Percentiles rank a stretch among this genome's conserved stretches.
These are phyloP conservation scores for Tulasnella calospora DNA, from an alignment of 768 basidiomycete species.

Conservation along the genomic window DNA sequence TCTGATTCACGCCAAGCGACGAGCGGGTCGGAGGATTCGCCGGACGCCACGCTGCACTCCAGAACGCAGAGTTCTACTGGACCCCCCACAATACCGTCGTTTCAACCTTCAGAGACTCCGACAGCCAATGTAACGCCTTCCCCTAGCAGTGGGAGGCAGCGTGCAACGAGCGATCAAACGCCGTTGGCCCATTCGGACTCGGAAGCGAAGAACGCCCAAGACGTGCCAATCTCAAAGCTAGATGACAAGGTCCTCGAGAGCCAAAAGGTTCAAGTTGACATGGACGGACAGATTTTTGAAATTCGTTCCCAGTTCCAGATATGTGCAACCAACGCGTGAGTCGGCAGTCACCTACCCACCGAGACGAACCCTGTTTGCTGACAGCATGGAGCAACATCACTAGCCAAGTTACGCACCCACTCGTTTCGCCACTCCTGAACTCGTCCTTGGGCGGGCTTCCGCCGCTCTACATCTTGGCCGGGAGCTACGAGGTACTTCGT, in stretches of 20 bases:
- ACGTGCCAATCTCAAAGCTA: not conserved
- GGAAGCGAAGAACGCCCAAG: not conserved
- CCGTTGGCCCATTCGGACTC: not conserved
- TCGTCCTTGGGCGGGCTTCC: slow-evolving; percentile 84
- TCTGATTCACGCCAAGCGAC: not conserved
- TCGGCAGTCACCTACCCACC: not conserved
- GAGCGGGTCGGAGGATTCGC: not conserved
- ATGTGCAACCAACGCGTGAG: slow-evolving; percentile 60
- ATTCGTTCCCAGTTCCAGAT: slow-evolving; percentile 70
- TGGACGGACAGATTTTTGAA: slow-evolving; percentile 37
- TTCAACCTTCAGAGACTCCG: not conserved
- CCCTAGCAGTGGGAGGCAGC: not conserved
- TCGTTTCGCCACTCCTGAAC: slow-evolving; percentile 70
- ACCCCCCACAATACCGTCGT: not conserved
- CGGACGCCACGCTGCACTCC: not conserved
- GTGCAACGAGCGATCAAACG: not conserved
- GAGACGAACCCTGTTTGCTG: not conserved
- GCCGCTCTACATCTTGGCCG: slow-evolving; percentile 76
- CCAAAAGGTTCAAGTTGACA: slow-evolving; percentile 22
- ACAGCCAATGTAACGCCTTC: not conserved
- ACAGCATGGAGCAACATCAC: not conserved
- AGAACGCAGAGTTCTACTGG: not conserved
- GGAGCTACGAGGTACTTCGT: slow-evolving; percentile 85
- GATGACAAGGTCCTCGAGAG: slow-evolving; percentile 2
- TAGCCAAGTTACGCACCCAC: slow-evolving; percentile 53